These are phyloP conservation scores for Picea glauca DNA, from an alignment of 75 land plant genomes.

Conservation along the genomic window DNA sequence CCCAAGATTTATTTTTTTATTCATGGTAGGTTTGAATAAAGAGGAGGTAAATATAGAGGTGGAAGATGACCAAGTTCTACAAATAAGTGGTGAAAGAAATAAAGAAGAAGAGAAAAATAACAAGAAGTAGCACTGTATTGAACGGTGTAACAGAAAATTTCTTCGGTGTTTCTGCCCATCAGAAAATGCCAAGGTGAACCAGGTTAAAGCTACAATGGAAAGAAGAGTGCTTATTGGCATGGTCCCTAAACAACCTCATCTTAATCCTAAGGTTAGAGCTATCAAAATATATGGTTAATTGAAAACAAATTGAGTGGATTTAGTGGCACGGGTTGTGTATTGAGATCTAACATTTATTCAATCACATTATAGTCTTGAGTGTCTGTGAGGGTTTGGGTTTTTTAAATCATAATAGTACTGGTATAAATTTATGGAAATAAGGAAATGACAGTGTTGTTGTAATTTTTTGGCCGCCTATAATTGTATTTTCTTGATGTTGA, in stretches of 20 bases:
- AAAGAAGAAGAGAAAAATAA: conserved; percentile 6
- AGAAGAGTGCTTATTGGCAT: conserved; percentile 31
- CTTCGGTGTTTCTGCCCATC: conserved; percentile 21
- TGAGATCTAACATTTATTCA: too few species aligned
- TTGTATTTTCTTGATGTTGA: too few species aligned
- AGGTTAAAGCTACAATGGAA: conserved; percentile 30
- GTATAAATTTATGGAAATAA: too few species aligned
- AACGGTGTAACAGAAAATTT: conserved; percentile 17
- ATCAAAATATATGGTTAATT: conserved; percentile 15
- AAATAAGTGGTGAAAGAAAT: conserved; percentile 26
- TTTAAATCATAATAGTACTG: too few species aligned
- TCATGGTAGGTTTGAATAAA: conserved; percentile 13
- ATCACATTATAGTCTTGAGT: too few species aligned
- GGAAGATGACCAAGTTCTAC: conserved; percentile 29
- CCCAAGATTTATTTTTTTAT: conserved; percentile 11
- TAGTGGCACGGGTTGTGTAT: too few species aligned
- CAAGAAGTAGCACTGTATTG: conserved; percentile 23
- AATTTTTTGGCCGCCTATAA: too few species aligned
- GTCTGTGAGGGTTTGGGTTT: too few species aligned
- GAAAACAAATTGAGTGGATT: too few species aligned
- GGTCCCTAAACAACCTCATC: conserved; percentile 16
- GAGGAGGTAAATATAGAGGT: conserved; percentile 5
- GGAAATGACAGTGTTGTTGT: too few species aligned
- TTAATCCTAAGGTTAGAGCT: conserved; percentile 5
- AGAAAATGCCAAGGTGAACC: conserved; percentile 4